Evolutionary conservation across 2,329 filamentous ascomycete genomes (phyloP), one percentile per base, ranked within the genome.

Genomic region (Coleophoma crateriformis): DNA sequence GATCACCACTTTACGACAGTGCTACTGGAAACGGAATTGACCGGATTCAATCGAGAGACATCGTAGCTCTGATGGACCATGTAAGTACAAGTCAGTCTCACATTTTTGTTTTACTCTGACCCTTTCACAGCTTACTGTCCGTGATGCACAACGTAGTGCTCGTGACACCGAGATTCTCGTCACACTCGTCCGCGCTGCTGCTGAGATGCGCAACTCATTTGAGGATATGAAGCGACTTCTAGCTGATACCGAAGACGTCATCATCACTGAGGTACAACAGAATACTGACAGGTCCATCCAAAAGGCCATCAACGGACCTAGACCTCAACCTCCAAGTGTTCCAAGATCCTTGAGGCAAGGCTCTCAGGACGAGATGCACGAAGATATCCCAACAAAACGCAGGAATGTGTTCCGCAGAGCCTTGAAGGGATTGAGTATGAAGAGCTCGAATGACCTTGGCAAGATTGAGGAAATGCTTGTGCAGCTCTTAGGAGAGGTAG

Each of bases 21-120:
- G 81, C 91, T 3, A 95, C 88, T 1, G 92, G 92, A 47, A 84
- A 82, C 54, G 91, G 90, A 33, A 87, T 96, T 47, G 91, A 97
- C 58, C 80, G 86, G 44, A 97, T 99, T 46, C 87, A 97, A 66
- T 96, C 90, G 42, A 94, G 95, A 70, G 94, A 99, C 63, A 95
- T 99, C 60, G 87, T 99, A 55, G 90, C 92, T 20, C 74, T 99
- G 53, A 99, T 99, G 94, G 92, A 99, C 65, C 94, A 99, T 68
- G 80, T 85, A 71, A 76, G 82, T 74, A 46, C 43, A 50, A 50
- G 22, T 22, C 41, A 50, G 32, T 49, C 11, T 43, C 22, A 19
- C 6, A 40, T 37, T 51, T 35, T 19, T 22, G 14, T 10, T 45
- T 35, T 12, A 15, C n/a, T 20, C 56, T 60, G 56, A 59, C 46